These are phyloP conservation scores for Trametes hirsuta DNA, from an alignment of 1,284 basidiomycete species.

Conservation along the genomic window DNA sequence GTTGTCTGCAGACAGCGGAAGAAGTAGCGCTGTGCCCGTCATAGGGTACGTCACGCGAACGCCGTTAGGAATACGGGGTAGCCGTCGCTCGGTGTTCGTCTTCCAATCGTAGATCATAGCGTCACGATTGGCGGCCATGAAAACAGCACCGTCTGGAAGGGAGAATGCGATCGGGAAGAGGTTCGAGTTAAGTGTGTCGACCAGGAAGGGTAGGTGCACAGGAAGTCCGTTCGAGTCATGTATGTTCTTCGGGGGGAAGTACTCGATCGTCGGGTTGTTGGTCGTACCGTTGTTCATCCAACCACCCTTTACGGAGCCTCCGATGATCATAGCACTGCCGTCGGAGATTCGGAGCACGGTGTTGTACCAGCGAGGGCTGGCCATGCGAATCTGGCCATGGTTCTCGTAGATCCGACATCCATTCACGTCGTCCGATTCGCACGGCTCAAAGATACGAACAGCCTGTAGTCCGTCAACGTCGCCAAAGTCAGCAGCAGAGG, in stretches of 20 bases:
- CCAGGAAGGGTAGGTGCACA: slow-evolving; percentile 64
- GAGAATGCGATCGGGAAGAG: slow-evolving; percentile 79
- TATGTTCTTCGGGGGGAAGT: slow-evolving; percentile 77
- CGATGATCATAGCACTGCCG: slow-evolving; percentile 81
- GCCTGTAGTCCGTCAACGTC: slow-evolving; percentile 76
- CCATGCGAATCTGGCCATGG: slow-evolving; percentile 65
- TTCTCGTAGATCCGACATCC: slow-evolving; percentile 69
- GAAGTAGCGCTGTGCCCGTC: slow-evolving; percentile 70
- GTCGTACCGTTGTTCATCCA: slow-evolving; percentile 80
- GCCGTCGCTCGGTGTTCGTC: slow-evolving; percentile 60
- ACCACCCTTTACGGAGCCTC: slow-evolving; percentile 77
- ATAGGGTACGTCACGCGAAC: slow-evolving; percentile 85
- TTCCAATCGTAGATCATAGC: slow-evolving; percentile 83
- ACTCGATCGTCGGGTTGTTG: slow-evolving; percentile 84
- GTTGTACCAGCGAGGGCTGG: slow-evolving; percentile 78
- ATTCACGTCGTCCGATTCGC: slow-evolving; percentile 50
- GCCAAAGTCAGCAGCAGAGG: slow-evolving; percentile 73
- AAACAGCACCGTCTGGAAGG: slow-evolving; percentile 75
- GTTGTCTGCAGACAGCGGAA: slow-evolving; percentile 69
- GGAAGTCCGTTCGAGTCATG: slow-evolving; percentile 66
- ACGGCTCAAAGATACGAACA: slow-evolving; percentile 74
- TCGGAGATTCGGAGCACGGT: slow-evolving; percentile 71
- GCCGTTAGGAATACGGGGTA: slow-evolving; percentile 77
- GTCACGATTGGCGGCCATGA: slow-evolving; percentile 80
- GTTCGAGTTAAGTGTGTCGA: slow-evolving; percentile 77